A percentile compares a stretch with the other conserved stretches of the same genome.
These are phyloP conservation scores for Fusarium sp. DNA, from an alignment of 2,329 filamentous ascomycete genomes.

Conservation along the genomic window DNA sequence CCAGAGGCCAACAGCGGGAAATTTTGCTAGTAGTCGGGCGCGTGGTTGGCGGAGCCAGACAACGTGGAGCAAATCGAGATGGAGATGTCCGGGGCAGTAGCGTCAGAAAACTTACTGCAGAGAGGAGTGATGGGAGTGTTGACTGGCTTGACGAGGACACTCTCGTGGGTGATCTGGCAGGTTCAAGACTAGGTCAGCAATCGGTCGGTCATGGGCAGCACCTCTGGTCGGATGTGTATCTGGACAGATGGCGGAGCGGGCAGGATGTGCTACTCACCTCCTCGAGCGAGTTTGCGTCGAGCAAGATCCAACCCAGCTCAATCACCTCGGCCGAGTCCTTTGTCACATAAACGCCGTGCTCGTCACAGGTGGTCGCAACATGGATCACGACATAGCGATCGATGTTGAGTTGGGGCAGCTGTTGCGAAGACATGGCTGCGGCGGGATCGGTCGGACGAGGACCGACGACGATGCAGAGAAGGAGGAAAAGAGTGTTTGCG, in stretches of 20 bases:
- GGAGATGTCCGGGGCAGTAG: conserved; percentile 31
- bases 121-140: conserved; percentile 98
- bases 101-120: conserved; percentile 81
- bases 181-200: conserved; percentile 25
- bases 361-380: conserved; percentile 98
- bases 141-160: conserved; percentile 95
- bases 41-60: conserved; percentile 24
- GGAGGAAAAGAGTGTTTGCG: conserved; percentile 37
- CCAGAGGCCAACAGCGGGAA: conserved; percentile 1
- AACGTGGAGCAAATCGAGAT: conserved; percentile 34
- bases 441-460: conserved; percentile 37
- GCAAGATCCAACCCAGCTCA: conserved; percentile 96
- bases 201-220: neutral
- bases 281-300: conserved; percentile 90
- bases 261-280: conserved; percentile 72
- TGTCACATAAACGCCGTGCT: conserved; percentile 98
- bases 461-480: conserved; percentile 30
- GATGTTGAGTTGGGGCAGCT: conserved; percentile 72
- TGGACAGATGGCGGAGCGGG: conserved; percentile 4
- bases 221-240: neutral
- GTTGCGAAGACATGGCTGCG: conserved; percentile 54
- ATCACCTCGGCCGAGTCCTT: conserved; percentile 99
- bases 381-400: conserved; percentile 99
- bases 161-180: conserved; percentile 88
- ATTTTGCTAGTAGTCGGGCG: conserved; percentile 18